phyloP scores from a whole-genome alignment of 495 filamentous ascomycete species.

The Bombardia bombarda region DNA sequence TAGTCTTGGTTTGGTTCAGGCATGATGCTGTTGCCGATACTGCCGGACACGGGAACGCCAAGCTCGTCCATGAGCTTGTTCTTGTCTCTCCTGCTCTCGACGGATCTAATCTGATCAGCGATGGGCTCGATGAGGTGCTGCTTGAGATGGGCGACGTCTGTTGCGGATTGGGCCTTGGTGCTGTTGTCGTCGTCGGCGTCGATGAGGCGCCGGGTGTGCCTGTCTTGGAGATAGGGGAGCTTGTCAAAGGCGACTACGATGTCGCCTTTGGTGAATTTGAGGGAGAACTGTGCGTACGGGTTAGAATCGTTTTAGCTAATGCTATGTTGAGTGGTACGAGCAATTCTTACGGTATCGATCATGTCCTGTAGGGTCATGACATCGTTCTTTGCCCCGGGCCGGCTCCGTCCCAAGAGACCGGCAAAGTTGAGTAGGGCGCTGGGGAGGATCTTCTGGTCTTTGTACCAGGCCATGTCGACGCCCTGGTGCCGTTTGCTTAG shows the following conservation, averaged over 20 bases:
- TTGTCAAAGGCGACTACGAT: slow-evolving; percentile 77
- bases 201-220: slow-evolving; percentile 41
- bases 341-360: slow-evolving; percentile 47
- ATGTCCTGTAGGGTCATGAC: slow-evolving; percentile 65
- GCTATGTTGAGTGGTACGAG: background rate
- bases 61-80: too few species aligned
- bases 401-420: slow-evolving; percentile 76
- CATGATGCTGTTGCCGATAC: too few species aligned
- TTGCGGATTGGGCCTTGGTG: too few species aligned
- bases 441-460: slow-evolving; percentile 61
- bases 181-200: background rate
- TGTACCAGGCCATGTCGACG: slow-evolving; percentile 61
- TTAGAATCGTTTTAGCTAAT: background rate
- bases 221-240: slow-evolving; percentile 69
- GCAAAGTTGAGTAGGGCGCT: slow-evolving; percentile 75
- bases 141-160: background rate
- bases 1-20: too few species aligned
- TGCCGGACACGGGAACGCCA: too few species aligned
- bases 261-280: slow-evolving; percentile 84
- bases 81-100: too few species aligned
- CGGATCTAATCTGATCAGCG: too few species aligned
- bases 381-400: slow-evolving; percentile 43
- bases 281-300: slow-evolving; percentile 47
- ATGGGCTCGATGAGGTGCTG: background rate
- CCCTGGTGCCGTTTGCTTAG: slow-evolving; percentile 80